phyloP scores from a whole-genome alignment of 2,329 filamentous ascomycete genomes.

The Phyllosticta citribraziliensis region DNA sequence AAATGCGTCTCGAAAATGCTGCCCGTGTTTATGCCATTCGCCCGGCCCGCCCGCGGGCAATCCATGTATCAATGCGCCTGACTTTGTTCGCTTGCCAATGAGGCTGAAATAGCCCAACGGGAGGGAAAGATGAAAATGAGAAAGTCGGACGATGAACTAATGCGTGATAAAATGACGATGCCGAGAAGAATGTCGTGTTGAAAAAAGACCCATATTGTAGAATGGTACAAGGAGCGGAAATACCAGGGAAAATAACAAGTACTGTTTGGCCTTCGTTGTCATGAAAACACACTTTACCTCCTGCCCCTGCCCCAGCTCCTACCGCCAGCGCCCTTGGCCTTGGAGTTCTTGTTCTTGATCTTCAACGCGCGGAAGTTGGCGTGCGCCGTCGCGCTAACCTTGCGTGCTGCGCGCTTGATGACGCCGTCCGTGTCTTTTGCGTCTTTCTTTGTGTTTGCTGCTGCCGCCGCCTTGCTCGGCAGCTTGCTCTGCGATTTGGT shows the following conservation, averaged over 20 bases:
- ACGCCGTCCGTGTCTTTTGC: slow-evolving; percentile 19
- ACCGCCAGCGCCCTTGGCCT: background rate
- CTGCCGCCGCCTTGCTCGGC: slow-evolving; percentile 12
- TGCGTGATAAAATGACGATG: background rate
- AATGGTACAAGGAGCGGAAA: background rate
- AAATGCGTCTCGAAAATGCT: too few relatives aligned
- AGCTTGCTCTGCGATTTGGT: slow-evolving; percentile 17
- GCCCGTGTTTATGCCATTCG: too few relatives aligned
- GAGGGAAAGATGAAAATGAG: background rate
- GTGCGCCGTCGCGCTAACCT: slow-evolving; percentile 37
- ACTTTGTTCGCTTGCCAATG: too few relatives aligned
- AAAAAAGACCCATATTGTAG: too few relatives aligned
- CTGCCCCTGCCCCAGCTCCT: slow-evolving; percentile 4
- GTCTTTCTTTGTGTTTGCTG: slow-evolving; percentile 16
- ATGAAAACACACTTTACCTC: background rate
- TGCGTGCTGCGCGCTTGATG: slow-evolving; percentile 31
- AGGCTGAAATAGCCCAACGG: background rate
- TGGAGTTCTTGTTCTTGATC: slow-evolving; percentile 36
- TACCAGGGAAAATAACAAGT: background rate
- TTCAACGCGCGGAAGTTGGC: slow-evolving; percentile 41
- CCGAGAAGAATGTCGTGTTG: background rate
- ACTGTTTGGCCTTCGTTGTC: background rate
- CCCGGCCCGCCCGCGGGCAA: background rate
- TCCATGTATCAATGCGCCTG: too few relatives aligned
- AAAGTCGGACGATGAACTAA: background rate